Evolutionary conservation across 495 filamentous ascomycete genomes (phyloP).

Genomic region (Cairneyella variabilis): DNA sequence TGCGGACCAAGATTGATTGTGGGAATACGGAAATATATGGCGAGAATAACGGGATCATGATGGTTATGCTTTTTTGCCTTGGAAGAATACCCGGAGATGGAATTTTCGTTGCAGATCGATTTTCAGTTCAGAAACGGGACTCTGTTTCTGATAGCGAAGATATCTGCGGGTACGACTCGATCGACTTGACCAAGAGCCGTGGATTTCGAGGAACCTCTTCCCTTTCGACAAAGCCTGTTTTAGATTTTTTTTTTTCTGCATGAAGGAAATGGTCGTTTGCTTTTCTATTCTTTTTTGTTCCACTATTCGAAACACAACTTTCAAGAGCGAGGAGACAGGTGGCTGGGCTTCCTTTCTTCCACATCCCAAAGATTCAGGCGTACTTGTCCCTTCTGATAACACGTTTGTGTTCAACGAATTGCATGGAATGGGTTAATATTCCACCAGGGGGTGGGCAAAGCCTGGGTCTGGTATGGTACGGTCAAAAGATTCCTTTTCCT

Average conservation of each 20-base stretch:
- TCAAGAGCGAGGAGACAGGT: slow-evolving; percentile 23
- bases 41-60: slow-evolving; percentile 22
- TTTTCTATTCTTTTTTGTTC: slow-evolving; percentile 32
- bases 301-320: slow-evolving; percentile 23
- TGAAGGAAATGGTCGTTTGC: slow-evolving; percentile 26
- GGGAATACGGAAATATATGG: slow-evolving; percentile 23
- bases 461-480: slow-evolving; percentile 20
- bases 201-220: slow-evolving; percentile 13
- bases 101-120: slow-evolving; percentile 21
- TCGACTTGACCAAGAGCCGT: slow-evolving; percentile 18
- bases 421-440: slow-evolving; percentile 29
- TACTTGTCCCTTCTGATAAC: slow-evolving; percentile 24
- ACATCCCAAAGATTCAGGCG: slow-evolving; percentile 28
- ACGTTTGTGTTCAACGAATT: slow-evolving; percentile 29
- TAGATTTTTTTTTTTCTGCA: slow-evolving; percentile 30
- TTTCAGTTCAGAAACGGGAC: slow-evolving; percentile 20
- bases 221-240: slow-evolving; percentile 21
- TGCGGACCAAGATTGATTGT: slow-evolving; percentile 25
- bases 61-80: slow-evolving; percentile 25
- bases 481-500: slow-evolving; percentile 28
- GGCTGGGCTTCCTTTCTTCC: slow-evolving; percentile 29
- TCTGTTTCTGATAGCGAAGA: slow-evolving; percentile 7
- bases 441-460: slow-evolving; percentile 16
- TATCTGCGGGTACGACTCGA: slow-evolving; percentile 12
- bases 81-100: slow-evolving; percentile 25